Evolutionary conservation across 164 flowering plant species (phyloP).

Genomic region (Liquidambar formosana): DNA sequence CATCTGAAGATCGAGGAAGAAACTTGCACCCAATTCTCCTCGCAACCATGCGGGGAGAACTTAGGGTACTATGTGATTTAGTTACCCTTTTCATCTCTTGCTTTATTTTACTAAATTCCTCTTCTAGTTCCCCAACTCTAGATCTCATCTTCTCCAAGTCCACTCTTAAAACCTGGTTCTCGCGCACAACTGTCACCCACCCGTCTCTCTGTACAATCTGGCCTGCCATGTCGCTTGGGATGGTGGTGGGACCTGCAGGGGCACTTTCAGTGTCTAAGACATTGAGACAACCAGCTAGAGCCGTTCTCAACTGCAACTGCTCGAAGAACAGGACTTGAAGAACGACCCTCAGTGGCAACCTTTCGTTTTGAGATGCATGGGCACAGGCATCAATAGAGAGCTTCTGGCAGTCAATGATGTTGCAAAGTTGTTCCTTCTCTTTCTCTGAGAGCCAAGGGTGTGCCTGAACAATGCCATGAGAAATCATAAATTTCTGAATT

Average conservation of each 20-base stretch:
- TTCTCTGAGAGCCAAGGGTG: constrained; percentile 85
- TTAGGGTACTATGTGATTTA: constrained; percentile 62
- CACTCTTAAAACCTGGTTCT: constrained; percentile 73
- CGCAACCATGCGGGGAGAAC: constrained; percentile 61
- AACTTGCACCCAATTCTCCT: constrained; percentile 66
- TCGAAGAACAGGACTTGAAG: constrained; percentile 94
- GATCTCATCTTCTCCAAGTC: constrained; percentile 84
- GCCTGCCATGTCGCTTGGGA: constrained; percentile 37
- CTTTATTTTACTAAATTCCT: constrained; percentile 70
- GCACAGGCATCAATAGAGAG: constrained; percentile 96
- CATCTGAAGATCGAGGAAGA: constrained; percentile 52
- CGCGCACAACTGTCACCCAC: constrained; percentile 83
- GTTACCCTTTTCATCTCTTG: constrained; percentile 65
- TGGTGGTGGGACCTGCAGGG: constrained; percentile 32
- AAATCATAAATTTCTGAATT: neutral
- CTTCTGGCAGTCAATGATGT: constrained; percentile 71
- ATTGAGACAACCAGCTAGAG: constrained; percentile 62
- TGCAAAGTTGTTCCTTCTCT: constrained; percentile 80
- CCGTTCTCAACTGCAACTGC: constrained; percentile 84
- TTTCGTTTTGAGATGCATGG: constrained; percentile 89
- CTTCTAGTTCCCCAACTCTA: constrained; percentile 78
- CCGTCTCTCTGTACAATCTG: constrained; percentile 70
- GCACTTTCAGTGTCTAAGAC: constrained; percentile 51
- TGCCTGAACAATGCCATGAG: constrained; percentile 51
- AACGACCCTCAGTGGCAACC: constrained; percentile 79